Evolutionary conservation across 2,329 filamentous ascomycete species (phyloP).

Genomic region (Purpureocillium lavendulum): DNA sequence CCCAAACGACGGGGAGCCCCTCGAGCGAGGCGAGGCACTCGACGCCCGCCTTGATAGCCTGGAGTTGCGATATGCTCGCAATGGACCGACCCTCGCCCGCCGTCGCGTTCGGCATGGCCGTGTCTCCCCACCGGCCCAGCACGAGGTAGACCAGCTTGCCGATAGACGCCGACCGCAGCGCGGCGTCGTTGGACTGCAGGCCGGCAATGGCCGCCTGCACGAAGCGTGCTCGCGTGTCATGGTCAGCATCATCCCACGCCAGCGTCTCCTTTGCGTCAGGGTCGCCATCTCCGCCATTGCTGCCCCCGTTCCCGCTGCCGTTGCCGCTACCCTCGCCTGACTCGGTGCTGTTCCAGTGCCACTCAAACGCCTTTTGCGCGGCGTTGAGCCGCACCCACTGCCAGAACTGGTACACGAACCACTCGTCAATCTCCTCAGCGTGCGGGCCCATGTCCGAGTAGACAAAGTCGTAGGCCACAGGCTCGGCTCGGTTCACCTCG

Average conservation of each 20-base stretch:
- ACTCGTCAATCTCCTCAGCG: conserved; percentile 89
- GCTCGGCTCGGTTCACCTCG: conserved; percentile 62
- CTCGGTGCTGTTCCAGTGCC: conserved; percentile 56
- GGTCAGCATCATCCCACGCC: conserved; percentile 59
- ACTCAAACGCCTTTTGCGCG: conserved; percentile 68
- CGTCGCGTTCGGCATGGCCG: conserved; percentile 42
- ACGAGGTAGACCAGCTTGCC: conserved; percentile 53
- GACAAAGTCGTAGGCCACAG: conserved; percentile 75
- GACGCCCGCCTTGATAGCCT: conserved; percentile 48
- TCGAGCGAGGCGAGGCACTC: conserved; percentile 41
- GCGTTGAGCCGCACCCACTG: conserved; percentile 73
- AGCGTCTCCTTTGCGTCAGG: background rate
- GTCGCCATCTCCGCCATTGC: too few species aligned
- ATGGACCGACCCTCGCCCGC: conserved; percentile 36
- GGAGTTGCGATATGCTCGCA: conserved; percentile 48
- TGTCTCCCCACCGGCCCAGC: conserved; percentile 63
- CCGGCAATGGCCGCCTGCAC: conserved; percentile 42
- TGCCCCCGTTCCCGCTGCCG: too few species aligned
- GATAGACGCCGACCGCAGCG: conserved; percentile 42
- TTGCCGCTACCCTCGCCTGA: conserved; percentile 12
- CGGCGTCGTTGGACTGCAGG: conserved; percentile 35
- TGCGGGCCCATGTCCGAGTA: conserved; percentile 67
- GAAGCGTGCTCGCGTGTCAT: conserved; percentile 48
- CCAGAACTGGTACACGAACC: conserved; percentile 88
- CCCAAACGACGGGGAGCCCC: conserved; percentile 43